Evolutionary conservation across 768 basidiomycete species (phyloP), one percentile per base, ranked within the genome.

Genomic region (Crepidotus variabilis): DNA sequence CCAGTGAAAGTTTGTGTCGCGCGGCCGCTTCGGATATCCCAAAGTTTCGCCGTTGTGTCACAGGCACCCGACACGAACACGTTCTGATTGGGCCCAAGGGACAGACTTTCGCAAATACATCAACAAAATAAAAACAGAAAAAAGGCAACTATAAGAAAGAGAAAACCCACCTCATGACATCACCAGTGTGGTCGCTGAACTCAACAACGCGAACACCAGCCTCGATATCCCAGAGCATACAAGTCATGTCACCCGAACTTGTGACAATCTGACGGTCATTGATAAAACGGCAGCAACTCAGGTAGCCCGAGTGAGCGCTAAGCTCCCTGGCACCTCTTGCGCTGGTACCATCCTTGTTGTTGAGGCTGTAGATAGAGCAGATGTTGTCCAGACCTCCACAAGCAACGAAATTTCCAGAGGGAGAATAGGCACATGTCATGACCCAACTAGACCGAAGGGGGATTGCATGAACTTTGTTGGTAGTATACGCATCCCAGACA

Each of bases 401-500:
- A 34, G 97, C 97, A 60, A 99, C 97, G 62, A 91, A 97, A 72
- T 92, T 95, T 50, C 97, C 96, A 16, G 92, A 92, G 4, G 97
- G 96, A 20, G 97, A 88, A 74, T 98, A 98, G 51, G 96, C 96
- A 70, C 96, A 99, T 51, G 96, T 99, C 96, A 99, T 99, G 75
- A 99, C 96, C 96, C 96, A 99, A 68, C 92, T 94, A 47, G 94
- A 97, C 52, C 96, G 88, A 48, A 99, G 79, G 51, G 96, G 96
- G 70, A 99, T 99, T 63, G 96, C 96, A 69, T 99, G 97, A 58
- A 99, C 96, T 79, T 99, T 99, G 83, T 99, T 99, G 57, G 95
- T 97, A n/a, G 96, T 98, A 75, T 98, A 98, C 51, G 96, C 96
- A 73, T 99, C 96, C 96, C 96, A 99, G 53, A 99, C 96, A 69